Evolutionary conservation across 2,329 filamentous ascomycete genomes (phyloP), one percentile per base, ranked within the genome.

Genomic region (Botrytis fragariae): DNA sequence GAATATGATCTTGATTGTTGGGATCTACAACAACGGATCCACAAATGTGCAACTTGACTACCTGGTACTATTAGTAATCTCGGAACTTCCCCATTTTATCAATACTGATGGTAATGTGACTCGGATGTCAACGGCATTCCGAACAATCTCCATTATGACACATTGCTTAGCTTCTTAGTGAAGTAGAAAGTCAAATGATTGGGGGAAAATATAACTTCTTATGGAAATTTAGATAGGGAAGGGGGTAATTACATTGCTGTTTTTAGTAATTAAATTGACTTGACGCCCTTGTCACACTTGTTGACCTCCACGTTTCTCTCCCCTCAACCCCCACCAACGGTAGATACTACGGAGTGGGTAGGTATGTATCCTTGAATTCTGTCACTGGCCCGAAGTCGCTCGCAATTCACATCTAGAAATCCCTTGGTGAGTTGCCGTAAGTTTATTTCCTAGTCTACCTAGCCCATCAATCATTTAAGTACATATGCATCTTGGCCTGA

Each of bases 251-350:
- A 57, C 25, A 68, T 68, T 42, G 35, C 65, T 22, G 35, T 29
- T 68, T 68, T 68, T 32, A 57, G 65, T 68, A 57, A 68, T 68
- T n/a, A 54, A 68, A 32, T 68, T 32, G 65, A 39, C 51, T 8
- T 7, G 42, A 29, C 16, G 51, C n/a, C n/a, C 51, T 57, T 57
- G 51, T 29, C 18, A 29, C 29, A 35, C 29, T 39, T 32, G 4
- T 67, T 67, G 29, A 37, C 45, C 32, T 51, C 32, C 32, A 67
- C 32, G n/a, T 51, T 45, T 51, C 44, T 51, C 32, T 48, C 63
- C 22, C 32, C 45, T 37, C 22, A 25, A 67, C 64, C 64, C 64
- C 64, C 64, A 68, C 64, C 64, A 54, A 54, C 39, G 22, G 45
- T 16, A 22, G 20, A 22, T 22, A 45, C 18, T 45, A 14, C n/a